Conservation (phyloP, 805 yeast species). For the Scheffersomyces lignosus region DNA sequence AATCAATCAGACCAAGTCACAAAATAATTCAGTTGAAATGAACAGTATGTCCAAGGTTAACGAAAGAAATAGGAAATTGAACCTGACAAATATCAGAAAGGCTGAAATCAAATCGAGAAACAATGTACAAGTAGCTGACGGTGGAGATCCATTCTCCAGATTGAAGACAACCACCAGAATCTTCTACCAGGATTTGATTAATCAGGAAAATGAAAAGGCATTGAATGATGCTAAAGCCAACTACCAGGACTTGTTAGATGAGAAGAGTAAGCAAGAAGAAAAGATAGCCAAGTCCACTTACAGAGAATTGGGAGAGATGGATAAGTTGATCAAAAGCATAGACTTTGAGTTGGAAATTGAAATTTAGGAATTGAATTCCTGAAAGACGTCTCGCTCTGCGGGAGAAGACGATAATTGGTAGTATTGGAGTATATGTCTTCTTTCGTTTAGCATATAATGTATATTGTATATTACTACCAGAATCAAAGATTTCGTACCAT, state of each 20-base stretch:
- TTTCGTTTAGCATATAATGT: no score
- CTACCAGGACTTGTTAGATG: conserved; percentile 38
- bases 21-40: conserved; percentile 37
- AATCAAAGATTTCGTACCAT: no score
- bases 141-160: conserved; percentile 82
- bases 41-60: conserved; percentile 69
- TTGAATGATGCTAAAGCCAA: conserved; percentile 52
- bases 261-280: conserved; percentile 45
- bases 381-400: no score
- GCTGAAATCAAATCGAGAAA: conserved; percentile 65
- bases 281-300: conserved; percentile 51
- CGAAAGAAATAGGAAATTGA: conserved; percentile 80
- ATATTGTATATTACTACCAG: no score
- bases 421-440: no score
- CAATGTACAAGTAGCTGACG: conserved; percentile 41
- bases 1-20: conserved; percentile 36
- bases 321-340: conserved; percentile 46
- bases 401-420: no score
- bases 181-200: conserved; percentile 63
- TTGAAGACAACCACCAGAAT: conserved; percentile 84
- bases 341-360: conserved; percentile 39
- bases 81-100: conserved; percentile 70
- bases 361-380: no score
- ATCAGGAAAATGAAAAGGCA: conserved; percentile 60
- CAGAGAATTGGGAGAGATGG: conserved; percentile 59